Percentiles rank a stretch among this genome's conserved stretches.
phyloP scores from a whole-genome alignment of 805 yeast genomes.

The Wickerhamiella parazyma region DNA sequence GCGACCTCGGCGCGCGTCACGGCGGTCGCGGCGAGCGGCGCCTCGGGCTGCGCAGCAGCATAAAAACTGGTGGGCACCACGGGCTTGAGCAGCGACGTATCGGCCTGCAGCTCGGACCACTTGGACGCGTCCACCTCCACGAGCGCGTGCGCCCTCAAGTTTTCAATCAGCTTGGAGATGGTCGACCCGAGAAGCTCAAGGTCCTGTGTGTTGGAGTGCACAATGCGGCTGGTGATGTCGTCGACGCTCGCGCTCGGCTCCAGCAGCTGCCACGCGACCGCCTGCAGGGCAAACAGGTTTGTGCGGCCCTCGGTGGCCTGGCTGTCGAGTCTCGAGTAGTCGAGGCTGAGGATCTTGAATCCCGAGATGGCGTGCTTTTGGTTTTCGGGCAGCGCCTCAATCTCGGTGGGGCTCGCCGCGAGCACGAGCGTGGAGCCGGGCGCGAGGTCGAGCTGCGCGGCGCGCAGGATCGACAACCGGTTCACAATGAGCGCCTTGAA shows the following conservation, averaged over 20 bases:
- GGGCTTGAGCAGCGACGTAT: conserved; percentile 18
- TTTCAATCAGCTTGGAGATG: conserved; percentile 27
- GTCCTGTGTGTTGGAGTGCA: conserved; percentile 68
- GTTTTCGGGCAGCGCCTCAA: conserved; percentile 37
- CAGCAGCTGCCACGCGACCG: conserved; percentile 64
- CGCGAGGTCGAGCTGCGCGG: conserved; percentile 36
- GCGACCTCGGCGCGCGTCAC: conserved; percentile 41
- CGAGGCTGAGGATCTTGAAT: conserved; percentile 43
- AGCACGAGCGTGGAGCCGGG: conserved; percentile 39
- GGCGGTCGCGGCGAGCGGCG: conserved; percentile 29
- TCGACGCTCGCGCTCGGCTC: conserved; percentile 45
- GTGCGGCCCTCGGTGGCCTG: conserved; percentile 55
- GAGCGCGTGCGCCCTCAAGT: conserved; percentile 21
- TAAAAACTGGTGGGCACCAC: conserved; percentile 20
- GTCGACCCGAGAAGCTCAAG: conserved; percentile 61
- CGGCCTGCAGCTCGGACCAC: conserved; percentile 22
- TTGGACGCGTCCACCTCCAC: conserved; percentile 29
- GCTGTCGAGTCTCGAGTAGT: conserved; percentile 50
- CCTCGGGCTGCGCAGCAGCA: conserved; percentile 24
- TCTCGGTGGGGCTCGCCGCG: conserved; percentile 32
- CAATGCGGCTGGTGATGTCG: conserved; percentile 59
- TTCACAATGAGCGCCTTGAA: conserved; percentile 39
- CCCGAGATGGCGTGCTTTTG: conserved; percentile 41
- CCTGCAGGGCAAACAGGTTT: conserved; percentile 57
- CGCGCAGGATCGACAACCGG: conserved; percentile 39